These are phyloP conservation scores for Agastache rugosa DNA, from an alignment of 257 asterid genomes.

Conservation along the genomic window DNA sequence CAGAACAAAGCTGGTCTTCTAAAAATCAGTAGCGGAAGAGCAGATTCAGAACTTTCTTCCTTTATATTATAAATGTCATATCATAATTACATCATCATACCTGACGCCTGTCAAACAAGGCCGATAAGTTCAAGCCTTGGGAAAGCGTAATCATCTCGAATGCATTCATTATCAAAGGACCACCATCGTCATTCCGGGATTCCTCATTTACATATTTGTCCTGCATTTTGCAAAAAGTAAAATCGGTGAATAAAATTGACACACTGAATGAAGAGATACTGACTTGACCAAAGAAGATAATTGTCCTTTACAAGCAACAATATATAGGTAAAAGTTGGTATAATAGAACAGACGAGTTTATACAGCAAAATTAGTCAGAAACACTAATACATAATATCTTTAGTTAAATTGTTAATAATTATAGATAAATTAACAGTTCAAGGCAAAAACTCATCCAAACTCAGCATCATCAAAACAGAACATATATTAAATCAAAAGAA, in stretches of 20 bases:
- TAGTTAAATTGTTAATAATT: neutral
- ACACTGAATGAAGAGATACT: conserved; percentile 25
- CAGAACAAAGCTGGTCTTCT: neutral
- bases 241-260: neutral
- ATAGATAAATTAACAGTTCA: conserved; percentile 3
- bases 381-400: neutral
- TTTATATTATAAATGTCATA: neutral
- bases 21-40: neutral
- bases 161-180: conserved; percentile 94
- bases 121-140: conserved; percentile 92
- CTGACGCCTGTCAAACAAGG: conserved; percentile 95
- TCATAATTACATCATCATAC: conserved; percentile 41
- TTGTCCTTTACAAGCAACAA: conserved; percentile 16
- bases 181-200: conserved; percentile 48
- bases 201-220: conserved; percentile 82
- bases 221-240: conserved; percentile 55
- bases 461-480: conserved; percentile 57
- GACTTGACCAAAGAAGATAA: neutral
- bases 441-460: neutral
- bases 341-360: conserved; percentile 25
- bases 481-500: conserved; percentile 15
- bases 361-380: conserved; percentile 7
- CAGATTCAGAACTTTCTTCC: conserved; percentile 6
- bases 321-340: conserved; percentile 21
- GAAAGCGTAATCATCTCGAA: conserved; percentile 98